These are phyloP conservation scores for Pisolithus microcarpus DNA, from an alignment of 768 basidiomycete genomes.

Conservation along the genomic window DNA sequence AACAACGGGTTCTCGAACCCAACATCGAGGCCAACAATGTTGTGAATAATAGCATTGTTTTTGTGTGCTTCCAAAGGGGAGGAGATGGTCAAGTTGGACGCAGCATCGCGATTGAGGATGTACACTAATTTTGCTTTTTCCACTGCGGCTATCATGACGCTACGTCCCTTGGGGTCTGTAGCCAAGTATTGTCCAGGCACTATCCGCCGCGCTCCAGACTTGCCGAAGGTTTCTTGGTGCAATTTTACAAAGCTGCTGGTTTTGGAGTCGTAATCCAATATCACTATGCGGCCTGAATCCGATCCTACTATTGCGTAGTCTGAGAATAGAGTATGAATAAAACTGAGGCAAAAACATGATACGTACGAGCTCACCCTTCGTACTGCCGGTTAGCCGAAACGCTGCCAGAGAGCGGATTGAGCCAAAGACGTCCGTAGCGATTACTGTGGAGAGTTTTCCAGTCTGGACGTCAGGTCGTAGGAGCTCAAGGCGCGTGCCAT, in stretches of 20 bases:
- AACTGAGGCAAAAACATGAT: slow-evolving; percentile 30
- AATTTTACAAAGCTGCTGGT: slow-evolving; percentile 87
- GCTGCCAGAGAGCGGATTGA: slow-evolving; percentile 84
- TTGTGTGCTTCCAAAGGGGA: slow-evolving; percentile 98
- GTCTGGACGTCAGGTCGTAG: slow-evolving; percentile 84
- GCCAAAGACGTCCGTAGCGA: slow-evolving; percentile 85
- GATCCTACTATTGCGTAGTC: slow-evolving; percentile 98
- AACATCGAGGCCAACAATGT: slow-evolving; percentile 93
- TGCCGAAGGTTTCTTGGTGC: slow-evolving; percentile 96
- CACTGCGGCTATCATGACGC: slow-evolving; percentile 89
- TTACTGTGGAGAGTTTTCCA: slow-evolving; percentile 78
- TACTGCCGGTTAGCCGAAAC: slow-evolving; percentile 93
- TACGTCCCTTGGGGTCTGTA: slow-evolving; percentile 91
- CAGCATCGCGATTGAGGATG: slow-evolving; percentile 93
- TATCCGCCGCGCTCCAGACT: slow-evolving; percentile 90
- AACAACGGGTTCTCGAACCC: slow-evolving; percentile 98
- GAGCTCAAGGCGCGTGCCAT: slow-evolving; percentile 89
- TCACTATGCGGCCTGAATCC: slow-evolving; percentile 94
- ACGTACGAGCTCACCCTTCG: slow-evolving; percentile 89
- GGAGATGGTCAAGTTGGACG: slow-evolving; percentile 95
- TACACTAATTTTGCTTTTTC: slow-evolving; percentile 98
- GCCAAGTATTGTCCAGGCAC: slow-evolving; percentile 97
- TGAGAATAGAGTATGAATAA: slow-evolving; percentile 47
- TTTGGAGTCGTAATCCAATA: slow-evolving; percentile 92
- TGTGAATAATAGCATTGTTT: slow-evolving; percentile 90